Conservation (phyloP, 1,139 yeast species). For the Yamadazyma diddensiae region DNA sequence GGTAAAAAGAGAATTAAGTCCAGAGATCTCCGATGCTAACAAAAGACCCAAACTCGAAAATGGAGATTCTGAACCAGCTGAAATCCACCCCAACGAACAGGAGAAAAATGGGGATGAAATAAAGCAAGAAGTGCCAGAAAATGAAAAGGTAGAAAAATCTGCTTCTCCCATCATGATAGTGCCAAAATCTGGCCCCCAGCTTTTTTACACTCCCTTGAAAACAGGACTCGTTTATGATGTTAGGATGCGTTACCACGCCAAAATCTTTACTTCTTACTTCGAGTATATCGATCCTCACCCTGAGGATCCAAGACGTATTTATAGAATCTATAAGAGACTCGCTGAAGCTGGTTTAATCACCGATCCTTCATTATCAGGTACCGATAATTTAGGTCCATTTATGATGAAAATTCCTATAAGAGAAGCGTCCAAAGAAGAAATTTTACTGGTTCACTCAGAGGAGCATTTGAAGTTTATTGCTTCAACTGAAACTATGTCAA, state of each 20-base stretch:
- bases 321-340: conserved; percentile 84
- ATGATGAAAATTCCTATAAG: conserved; percentile 89
- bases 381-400: conserved; percentile 78
- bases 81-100: conserved; percentile 1
- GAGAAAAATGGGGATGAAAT: background rate
- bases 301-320: conserved; percentile 95
- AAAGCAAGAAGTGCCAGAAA: background rate
- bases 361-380: conserved; percentile 78
- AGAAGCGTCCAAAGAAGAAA: conserved; percentile 85
- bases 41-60: no score
- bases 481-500: conserved; percentile 73
- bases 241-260: conserved; percentile 95
- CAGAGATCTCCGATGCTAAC: no score
- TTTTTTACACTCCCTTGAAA: conserved; percentile 68
- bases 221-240: conserved; percentile 97
- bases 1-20: no score
- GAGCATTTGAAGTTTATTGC: conserved; percentile 76
- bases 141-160: background rate
- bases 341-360: conserved; percentile 91
- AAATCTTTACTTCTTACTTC: conserved; percentile 84
- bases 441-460: conserved; percentile 78
- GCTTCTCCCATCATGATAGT: conserved; percentile 32
- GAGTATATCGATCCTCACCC: conserved; percentile 99
- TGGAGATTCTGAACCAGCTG: no score
- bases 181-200: conserved; percentile 53